Percentiles rank a stretch among this genome's conserved stretches.
These are phyloP conservation scores for Nyssa sinensis DNA, from an alignment of 148 eudicot genomes.

Conservation along the genomic window DNA sequence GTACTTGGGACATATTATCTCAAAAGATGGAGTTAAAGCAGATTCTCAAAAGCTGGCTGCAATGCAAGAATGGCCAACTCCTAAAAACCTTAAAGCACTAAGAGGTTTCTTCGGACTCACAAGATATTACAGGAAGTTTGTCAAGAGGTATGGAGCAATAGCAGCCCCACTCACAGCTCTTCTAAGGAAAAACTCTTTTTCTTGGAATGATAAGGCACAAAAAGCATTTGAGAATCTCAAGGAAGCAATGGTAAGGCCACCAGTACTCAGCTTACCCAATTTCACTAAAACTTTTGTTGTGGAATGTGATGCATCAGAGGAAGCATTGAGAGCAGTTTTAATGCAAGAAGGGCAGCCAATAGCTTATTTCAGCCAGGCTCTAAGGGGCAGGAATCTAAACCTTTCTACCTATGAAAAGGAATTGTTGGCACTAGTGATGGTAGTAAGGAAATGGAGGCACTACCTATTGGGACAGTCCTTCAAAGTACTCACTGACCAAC, in stretches of 20 bases:
- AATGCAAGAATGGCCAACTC: neutral
- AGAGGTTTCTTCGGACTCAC: slow-evolving; percentile 1
- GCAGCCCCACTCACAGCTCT: neutral
- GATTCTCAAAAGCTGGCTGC: neutral
- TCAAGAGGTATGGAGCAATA: neutral
- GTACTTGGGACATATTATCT: neutral
- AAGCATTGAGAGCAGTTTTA: neutral
- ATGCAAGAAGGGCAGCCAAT: neutral
- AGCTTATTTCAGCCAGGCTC: neutral
- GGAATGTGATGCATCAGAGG: neutral
- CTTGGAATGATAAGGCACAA: neutral
- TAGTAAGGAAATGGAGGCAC: neutral
- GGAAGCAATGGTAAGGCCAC: neutral
- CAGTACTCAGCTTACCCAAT: neutral
- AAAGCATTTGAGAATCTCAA: neutral
- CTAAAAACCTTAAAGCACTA: neutral
- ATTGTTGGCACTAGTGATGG: neutral
- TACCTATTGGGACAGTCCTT: neutral
- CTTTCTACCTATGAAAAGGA: neutral
- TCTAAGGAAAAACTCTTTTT: neutral
- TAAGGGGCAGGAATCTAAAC: neutral
- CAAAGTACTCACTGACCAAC: neutral
- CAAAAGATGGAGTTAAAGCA: neutral
- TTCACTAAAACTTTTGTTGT: neutral
- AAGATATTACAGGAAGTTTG: too few species aligned